Conservation (phyloP, 2,329 filamentous ascomycete species). For the Fusarium newnesense region DNA sequence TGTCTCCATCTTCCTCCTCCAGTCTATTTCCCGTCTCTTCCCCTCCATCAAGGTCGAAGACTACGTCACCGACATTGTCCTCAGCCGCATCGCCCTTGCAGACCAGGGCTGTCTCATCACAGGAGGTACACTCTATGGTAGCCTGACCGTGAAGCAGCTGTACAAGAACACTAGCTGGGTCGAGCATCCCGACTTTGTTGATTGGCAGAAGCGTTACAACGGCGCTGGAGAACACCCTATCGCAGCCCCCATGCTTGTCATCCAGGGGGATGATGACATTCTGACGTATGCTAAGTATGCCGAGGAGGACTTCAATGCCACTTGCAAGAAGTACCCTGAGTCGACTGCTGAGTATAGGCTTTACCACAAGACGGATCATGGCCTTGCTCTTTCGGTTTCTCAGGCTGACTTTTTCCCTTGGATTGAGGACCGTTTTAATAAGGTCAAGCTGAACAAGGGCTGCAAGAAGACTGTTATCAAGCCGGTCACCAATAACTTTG, state of each 20-base stretch:
- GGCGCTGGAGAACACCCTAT: constrained; percentile 2
- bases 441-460: not conserved
- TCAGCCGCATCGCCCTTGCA: constrained; percentile 1
- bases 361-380: constrained; percentile 3
- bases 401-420: not conserved
- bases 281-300: constrained; percentile 1
- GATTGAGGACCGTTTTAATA: constrained; percentile 4
- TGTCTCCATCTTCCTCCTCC: constrained; percentile 11
- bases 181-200: constrained; percentile 1
- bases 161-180: constrained; percentile 26
- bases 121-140: not conserved
- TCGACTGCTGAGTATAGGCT: not conserved
- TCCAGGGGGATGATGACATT: constrained; percentile 13
- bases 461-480: not conserved
- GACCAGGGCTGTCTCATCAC: not conserved
- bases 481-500: not conserved
- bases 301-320: constrained; percentile 7
- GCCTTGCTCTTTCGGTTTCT: not conserved
- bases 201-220: constrained; percentile 26
- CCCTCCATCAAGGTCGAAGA: constrained; percentile 7
- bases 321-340: constrained; percentile 2
- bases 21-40: not conserved
- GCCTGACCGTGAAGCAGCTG: not conserved
- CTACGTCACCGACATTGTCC: constrained; percentile 4
- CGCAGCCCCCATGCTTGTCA: constrained; percentile 18